These are phyloP conservation scores for Alternaria dauci DNA, from an alignment of 2,329 filamentous ascomycete species.

Conservation along the genomic window DNA sequence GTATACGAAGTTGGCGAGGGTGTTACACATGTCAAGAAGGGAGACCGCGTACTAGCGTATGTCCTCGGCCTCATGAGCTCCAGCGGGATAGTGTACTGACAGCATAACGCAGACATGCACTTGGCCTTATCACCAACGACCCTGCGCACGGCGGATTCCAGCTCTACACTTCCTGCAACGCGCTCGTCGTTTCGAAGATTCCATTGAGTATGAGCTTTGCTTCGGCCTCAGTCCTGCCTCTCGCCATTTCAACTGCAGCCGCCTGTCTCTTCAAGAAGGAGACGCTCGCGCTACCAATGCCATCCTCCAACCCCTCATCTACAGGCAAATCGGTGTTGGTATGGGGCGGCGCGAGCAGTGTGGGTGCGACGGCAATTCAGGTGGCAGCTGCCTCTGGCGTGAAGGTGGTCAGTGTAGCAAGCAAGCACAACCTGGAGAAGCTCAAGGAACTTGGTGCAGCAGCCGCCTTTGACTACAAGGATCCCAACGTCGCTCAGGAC, in stretches of 20 bases:
- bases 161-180: constrained; percentile 43
- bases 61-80: neutral
- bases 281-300: constrained; percentile 51
- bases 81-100: constrained; percentile 2
- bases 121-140: constrained; percentile 35
- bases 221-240: constrained; percentile 54
- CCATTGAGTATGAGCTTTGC: constrained; percentile 51
- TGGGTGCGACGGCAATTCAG: constrained; percentile 57
- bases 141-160: constrained; percentile 45
- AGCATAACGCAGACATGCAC: constrained; percentile 29
- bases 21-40: constrained; percentile 56
- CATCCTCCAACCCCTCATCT: constrained; percentile 43
- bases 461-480: constrained; percentile 46
- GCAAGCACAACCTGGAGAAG: constrained; percentile 42
- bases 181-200: constrained; percentile 48
- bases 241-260: constrained; percentile 56
- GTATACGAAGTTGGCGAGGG: constrained; percentile 57
- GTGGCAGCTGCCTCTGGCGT: constrained; percentile 53
- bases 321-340: constrained; percentile 54
- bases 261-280: constrained; percentile 54
- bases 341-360: constrained; percentile 60
- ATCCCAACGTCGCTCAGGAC: constrained; percentile 45
- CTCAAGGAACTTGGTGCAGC: constrained; percentile 42
- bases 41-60: constrained; percentile 56
- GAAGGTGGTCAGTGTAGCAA: constrained; percentile 52